Percentiles rank a stretch among this genome's conserved stretches.
phyloP scores from a whole-genome alignment of 108 stramenopile genomes.

The Parmales sp. region DNA sequence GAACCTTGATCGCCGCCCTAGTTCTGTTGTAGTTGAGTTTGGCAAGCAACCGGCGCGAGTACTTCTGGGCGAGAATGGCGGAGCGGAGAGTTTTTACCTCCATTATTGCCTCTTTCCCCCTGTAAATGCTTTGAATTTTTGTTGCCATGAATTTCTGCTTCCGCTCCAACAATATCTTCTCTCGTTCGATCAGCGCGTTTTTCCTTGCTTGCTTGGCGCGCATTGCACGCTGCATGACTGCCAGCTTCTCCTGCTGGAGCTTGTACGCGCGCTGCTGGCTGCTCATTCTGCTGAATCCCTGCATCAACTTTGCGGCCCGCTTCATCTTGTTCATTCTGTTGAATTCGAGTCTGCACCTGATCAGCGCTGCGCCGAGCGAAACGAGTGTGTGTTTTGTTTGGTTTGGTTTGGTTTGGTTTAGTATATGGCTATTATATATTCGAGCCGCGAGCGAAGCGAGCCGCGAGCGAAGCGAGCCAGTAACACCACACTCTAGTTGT shows the following conservation, averaged over 20 bases:
- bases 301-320: neutral
- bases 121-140: neutral
- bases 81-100: neutral
- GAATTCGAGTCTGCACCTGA: neutral
- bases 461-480: no score
- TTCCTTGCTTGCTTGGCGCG: neutral
- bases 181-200: neutral
- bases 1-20: neutral
- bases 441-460: no score
- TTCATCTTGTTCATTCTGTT: neutral
- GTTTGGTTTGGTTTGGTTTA: no score
- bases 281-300: constrained; percentile 7
- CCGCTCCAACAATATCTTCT: neutral
- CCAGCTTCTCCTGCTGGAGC: neutral
- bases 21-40: no score
- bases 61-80: neutral
- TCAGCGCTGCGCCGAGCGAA: no score
- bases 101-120: neutral
- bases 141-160: neutral
- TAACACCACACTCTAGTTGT: no score
- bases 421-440: no score
- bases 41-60: neutral
- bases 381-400: no score
- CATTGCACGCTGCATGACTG: neutral
- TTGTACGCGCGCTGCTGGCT: neutral